Evolutionary conservation across 768 basidiomycete species (phyloP).

Genomic region (Panaeolus papilionaceus): DNA sequence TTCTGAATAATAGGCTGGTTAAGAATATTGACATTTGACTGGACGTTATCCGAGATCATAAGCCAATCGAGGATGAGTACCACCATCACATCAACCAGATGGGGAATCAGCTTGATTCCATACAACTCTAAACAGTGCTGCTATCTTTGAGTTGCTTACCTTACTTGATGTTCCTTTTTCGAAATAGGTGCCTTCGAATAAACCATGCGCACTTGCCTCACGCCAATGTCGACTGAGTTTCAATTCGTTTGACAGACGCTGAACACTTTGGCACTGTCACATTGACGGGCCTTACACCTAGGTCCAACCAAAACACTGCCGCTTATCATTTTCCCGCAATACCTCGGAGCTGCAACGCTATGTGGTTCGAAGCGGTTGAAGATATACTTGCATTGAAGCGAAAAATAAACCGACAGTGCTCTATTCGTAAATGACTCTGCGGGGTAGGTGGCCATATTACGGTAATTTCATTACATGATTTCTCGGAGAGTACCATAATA

Average conservation of each 20-base stretch:
- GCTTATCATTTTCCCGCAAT: constrained; percentile 9
- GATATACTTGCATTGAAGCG: not conserved
- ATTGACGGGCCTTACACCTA: constrained; percentile 1
- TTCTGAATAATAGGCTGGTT: not conserved
- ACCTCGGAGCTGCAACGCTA: not conserved
- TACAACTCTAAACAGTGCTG: not conserved
- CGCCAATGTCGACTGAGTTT: not conserved
- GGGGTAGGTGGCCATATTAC: not conserved
- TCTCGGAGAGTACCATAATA: not conserved
- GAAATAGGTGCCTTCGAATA: not conserved
- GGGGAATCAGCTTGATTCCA: not conserved
- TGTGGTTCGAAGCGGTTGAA: not conserved
- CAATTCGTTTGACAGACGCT: constrained; percentile 7
- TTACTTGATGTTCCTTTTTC: not conserved
- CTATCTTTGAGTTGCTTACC: not conserved
- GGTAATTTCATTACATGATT: not conserved
- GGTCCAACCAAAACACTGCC: not conserved
- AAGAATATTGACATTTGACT: not conserved
- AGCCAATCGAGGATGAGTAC: not conserved
- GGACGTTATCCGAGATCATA: constrained; percentile 1
- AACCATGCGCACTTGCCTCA: not conserved
- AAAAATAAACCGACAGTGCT: not conserved
- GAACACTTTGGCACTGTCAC: not conserved
- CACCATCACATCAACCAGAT: constrained; percentile 4
- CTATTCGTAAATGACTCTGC: not conserved